Evolutionary conservation across 306 rosid species (phyloP), one percentile per base, ranked within the genome.

Genomic region (Medicago truncatula): DNA sequence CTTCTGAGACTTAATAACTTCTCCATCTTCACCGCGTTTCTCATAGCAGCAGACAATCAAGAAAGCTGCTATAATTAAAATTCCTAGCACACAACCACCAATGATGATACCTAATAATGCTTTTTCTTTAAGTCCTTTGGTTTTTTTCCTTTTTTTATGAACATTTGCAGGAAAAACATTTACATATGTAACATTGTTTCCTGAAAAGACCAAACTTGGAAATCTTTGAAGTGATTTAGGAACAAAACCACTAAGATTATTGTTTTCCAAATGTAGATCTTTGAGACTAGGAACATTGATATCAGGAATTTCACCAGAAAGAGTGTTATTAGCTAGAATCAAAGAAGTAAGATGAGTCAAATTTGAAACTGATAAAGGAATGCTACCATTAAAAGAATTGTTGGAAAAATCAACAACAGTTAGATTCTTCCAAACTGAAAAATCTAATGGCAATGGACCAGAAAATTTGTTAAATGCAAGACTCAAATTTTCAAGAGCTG

Each of bases 221-320:
- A 94, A 92, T 81, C 81, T 85, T 76, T 70, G 68, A 47, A 94
- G 90, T 23, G 88, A 86, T 41, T 71, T 75, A 8, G 98, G 97
- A 68, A 91, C 89, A 65, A 7, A 17, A 28, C 97, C 98, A 20
- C 80, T 84, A 66, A 93, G 92, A 54, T 50, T 85, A 57, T 93
- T 93, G 83, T 91, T 89, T 63, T 89, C 80, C 49, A 93, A 78
- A 83, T 81, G 83, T 17, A 93, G 78, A 76, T 82, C 85, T 76
- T 83, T 78, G 76, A 93, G 71, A 71, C 84, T 88, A 28, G 92
- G 82, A 73, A 84, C 39, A 20, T 76, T 72, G 76, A 93, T 80
- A 71, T 88, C 89, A 23, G 97, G 93, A 84, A 91, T 82, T 53
- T 80, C 77, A 74, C 98, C 98, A 8, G 96, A 85, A 78, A 93